Evolutionary conservation across 1,284 basidiomycete species (phyloP).

Genomic region (Rhodotorula sp.): DNA sequence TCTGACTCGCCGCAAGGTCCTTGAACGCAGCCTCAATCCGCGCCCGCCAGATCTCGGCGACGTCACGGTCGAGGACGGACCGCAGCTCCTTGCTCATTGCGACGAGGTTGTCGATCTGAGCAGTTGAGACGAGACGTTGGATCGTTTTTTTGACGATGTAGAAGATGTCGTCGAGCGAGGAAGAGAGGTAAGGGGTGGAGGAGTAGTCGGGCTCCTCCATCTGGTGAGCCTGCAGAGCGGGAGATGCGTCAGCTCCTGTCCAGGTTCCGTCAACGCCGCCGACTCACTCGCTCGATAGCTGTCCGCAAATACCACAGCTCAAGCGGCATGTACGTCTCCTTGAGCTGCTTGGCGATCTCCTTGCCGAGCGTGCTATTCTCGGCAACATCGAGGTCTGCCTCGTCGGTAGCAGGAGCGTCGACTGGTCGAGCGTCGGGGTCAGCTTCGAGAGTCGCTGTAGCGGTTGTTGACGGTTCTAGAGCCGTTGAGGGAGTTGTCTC

Average conservation of each 20-base stretch:
- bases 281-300: constrained; percentile 74
- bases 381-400: constrained; percentile 49
- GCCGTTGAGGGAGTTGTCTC: neutral
- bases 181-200: constrained; percentile 60
- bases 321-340: constrained; percentile 77
- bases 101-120: constrained; percentile 60
- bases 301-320: constrained; percentile 90
- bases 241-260: constrained; percentile 43
- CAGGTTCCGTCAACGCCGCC: neutral
- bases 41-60: constrained; percentile 69
- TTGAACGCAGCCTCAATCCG: constrained; percentile 84
- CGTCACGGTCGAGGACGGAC: constrained; percentile 76
- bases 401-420: constrained; percentile 30
- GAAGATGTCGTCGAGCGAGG: constrained; percentile 86
- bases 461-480: neutral
- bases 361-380: constrained; percentile 58
- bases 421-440: neutral
- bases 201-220: constrained; percentile 63
- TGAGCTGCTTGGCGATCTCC: constrained; percentile 68
- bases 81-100: constrained; percentile 63
- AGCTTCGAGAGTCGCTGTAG: constrained; percentile 1
- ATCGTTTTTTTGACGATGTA: constrained; percentile 85
- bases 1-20: constrained; percentile 28
- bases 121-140: constrained; percentile 66
- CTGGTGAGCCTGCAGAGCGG: constrained; percentile 49